Percentiles rank a stretch among this genome's conserved stretches.
phyloP scores from a whole-genome alignment of 192 early-diverging fungal genomes.

The Oehlia diaphana region DNA sequence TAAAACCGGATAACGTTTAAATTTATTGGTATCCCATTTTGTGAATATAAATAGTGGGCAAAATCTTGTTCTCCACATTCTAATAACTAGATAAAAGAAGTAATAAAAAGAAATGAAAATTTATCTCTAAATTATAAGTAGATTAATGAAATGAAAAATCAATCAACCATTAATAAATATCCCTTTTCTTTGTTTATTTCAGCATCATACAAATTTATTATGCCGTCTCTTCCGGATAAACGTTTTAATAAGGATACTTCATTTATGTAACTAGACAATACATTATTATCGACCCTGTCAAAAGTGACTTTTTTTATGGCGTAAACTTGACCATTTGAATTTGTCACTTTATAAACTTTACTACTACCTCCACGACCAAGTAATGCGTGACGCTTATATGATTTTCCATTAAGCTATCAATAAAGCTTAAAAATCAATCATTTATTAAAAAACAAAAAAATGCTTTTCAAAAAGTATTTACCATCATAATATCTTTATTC shows the following conservation, averaged over 20 bases:
- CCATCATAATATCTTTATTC: not conserved
- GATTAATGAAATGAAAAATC: not conserved
- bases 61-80: constrained; percentile 93
- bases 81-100: constrained; percentile 47
- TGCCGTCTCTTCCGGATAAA: constrained; percentile 64
- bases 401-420: not conserved
- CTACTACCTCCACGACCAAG: constrained; percentile 86
- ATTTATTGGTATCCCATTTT: constrained; percentile 55
- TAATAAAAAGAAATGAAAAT: not conserved
- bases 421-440: not conserved
- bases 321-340: constrained; percentile 60
- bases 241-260: constrained; percentile 78
- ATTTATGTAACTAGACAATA: constrained; percentile 75
- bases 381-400: not conserved
- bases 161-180: constrained; percentile 64
- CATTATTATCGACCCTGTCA: constrained; percentile 59
- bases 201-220: constrained; percentile 76
- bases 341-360: constrained; percentile 88
- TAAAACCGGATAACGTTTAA: constrained; percentile 78
- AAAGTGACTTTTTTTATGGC: constrained; percentile 87
- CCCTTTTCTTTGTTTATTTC: constrained; percentile 67
- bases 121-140: not conserved
- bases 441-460: not conserved
- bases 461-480: not conserved
- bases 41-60: constrained; percentile 56